Evolutionary conservation across 2,329 filamentous ascomycete species (phyloP).

Genomic region (Fusarium sp.): DNA sequence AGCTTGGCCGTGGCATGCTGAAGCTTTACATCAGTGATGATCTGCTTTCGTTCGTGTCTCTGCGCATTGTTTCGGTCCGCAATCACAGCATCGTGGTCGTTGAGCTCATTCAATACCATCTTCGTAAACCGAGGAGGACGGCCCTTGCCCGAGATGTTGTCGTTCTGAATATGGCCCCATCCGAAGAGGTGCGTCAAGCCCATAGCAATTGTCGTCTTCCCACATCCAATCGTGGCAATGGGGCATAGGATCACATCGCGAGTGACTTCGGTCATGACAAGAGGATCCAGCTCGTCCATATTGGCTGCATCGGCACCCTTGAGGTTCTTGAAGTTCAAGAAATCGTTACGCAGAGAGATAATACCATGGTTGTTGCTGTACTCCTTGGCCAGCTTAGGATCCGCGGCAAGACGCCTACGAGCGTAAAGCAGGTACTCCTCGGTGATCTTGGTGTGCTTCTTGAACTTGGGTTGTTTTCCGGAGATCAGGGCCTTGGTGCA

Average conservation of each 20-base stretch:
- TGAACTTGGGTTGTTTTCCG: constrained; percentile 79
- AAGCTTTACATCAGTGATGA: constrained; percentile 81
- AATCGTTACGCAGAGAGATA: constrained; percentile 89
- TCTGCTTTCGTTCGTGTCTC: constrained; percentile 86
- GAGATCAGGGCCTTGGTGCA: constrained; percentile 91
- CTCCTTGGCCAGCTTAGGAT: constrained; percentile 74
- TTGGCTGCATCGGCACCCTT: constrained; percentile 91
- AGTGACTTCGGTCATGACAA: constrained; percentile 66
- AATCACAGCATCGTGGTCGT: constrained; percentile 78
- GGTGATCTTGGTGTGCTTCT: constrained; percentile 90
- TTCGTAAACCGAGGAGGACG: constrained; percentile 84
- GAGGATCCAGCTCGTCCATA: constrained; percentile 67
- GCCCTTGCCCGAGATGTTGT: constrained; percentile 87
- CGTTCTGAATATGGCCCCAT: constrained; percentile 96
- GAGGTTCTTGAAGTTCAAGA: constrained; percentile 83
- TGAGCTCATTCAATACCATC: constrained; percentile 74
- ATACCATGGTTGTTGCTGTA: constrained; percentile 96
- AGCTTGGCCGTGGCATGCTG: constrained; percentile 75
- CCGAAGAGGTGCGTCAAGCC: constrained; percentile 85
- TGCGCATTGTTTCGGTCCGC: constrained; percentile 97
- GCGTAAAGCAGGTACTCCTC: constrained; percentile 91
- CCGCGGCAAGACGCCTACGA: constrained; percentile 75
- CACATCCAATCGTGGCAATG: constrained; percentile 93
- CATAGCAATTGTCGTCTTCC: constrained; percentile 92
- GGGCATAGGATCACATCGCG: constrained; percentile 86